Conservation (phyloP, 352 stramenopile genomes). For the Globisporangium middletonii region DNA sequence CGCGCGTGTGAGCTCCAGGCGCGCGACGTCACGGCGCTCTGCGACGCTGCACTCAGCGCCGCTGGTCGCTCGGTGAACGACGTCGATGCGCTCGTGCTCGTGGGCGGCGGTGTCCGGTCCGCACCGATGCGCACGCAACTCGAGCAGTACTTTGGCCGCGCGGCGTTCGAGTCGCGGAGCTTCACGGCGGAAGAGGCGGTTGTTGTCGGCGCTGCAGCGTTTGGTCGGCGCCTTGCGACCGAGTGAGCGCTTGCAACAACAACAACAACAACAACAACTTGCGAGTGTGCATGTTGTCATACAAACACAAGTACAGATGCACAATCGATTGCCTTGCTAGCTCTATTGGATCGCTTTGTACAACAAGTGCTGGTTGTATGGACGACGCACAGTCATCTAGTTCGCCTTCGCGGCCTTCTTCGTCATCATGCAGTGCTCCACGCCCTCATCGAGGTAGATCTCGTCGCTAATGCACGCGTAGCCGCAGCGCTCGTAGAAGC, state of each 20-base stretch:
- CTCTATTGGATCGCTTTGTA: too few species aligned
- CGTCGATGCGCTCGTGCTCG: constrained; percentile 42
- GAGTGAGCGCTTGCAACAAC: constrained; percentile 5
- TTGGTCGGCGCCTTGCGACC: constrained; percentile 29
- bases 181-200: constrained; percentile 59
- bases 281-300: too few species aligned
- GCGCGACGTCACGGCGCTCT: constrained; percentile 27
- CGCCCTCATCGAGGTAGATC: constrained; percentile 46
- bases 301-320: background rate
- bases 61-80: constrained; percentile 30
- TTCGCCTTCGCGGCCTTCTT: constrained; percentile 16
- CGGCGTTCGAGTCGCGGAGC: constrained; percentile 40
- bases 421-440: constrained; percentile 52
- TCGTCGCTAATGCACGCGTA: constrained; percentile 43
- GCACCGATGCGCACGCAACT: constrained; percentile 45
- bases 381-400: background rate
- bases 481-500: constrained; percentile 67
- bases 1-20: constrained; percentile 37
- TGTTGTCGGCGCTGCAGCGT: constrained; percentile 51
- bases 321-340: background rate
- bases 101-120: constrained; percentile 49
- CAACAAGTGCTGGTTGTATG: too few species aligned
- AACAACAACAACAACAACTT: too few species aligned
- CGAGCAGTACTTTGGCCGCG: constrained; percentile 39
- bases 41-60: constrained; percentile 23